Percentiles rank a stretch among this genome's conserved stretches.
Evolutionary conservation across 1,284 basidiomycete species (phyloP).

Genomic region (Tetrapyrgos nigripes): DNA sequence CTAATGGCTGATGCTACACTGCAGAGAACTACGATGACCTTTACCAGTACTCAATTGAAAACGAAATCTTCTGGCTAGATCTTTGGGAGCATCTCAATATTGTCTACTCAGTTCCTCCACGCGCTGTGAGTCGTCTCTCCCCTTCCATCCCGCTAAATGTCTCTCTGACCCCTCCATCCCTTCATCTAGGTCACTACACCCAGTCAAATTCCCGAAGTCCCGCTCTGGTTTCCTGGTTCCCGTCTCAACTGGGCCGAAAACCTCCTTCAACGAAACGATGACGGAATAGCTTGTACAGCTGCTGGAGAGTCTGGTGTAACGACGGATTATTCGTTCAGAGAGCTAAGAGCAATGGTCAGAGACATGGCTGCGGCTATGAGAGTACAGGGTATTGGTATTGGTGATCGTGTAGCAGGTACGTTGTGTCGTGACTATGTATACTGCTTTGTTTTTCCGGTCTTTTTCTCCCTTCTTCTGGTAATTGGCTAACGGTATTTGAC

Average conservation of each 20-base stretch:
- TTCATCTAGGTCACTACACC: conserved; percentile 43
- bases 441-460: not conserved
- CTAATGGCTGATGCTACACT: too few relatives aligned
- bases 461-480: not conserved
- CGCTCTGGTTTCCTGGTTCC: conserved; percentile 79
- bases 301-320: conserved; percentile 56
- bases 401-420: conserved; percentile 71
- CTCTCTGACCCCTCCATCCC: not conserved
- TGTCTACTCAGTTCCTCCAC: conserved; percentile 30
- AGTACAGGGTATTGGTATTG: conserved; percentile 55
- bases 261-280: conserved; percentile 67
- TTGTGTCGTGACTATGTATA: too few relatives aligned
- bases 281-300: conserved; percentile 61
- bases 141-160: not conserved
- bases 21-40: conserved; percentile 23
- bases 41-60: conserved; percentile 21
- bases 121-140: conserved; percentile 44
- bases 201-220: conserved; percentile 62
- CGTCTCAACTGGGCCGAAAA: conserved; percentile 91
- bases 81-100: conserved; percentile 23
- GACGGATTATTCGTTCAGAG: conserved; percentile 54
- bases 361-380: conserved; percentile 62
- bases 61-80: conserved; percentile 26
- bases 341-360: conserved; percentile 58
- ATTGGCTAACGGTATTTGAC: not conserved